Conservation (phyloP, 768 basidiomycete species). For the Tricholoma matsutake region DNA sequence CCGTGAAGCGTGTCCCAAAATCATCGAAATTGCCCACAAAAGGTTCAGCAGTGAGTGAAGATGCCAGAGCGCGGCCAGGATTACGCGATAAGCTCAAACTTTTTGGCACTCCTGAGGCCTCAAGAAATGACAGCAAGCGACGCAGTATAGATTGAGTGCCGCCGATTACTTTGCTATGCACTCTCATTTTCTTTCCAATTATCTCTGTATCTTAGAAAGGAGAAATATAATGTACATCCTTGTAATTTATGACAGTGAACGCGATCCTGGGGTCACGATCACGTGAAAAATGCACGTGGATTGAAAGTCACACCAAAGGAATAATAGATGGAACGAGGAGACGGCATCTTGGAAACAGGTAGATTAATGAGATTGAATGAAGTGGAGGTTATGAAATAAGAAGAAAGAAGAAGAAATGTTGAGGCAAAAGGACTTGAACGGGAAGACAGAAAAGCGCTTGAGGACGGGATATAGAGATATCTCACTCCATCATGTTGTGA, state of each 20-base stretch:
- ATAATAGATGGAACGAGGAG: not conserved
- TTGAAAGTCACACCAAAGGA: slow-evolving; percentile 13
- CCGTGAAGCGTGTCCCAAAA: not conserved
- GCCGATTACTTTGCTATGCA: not conserved
- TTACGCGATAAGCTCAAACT: slow-evolving; percentile 33
- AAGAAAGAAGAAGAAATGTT: not conserved
- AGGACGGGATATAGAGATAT: not conserved
- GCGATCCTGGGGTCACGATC: slow-evolving; percentile 20
- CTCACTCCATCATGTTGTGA: not conserved
- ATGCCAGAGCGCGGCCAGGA: slow-evolving; percentile 20
- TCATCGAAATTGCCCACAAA: not conserved
- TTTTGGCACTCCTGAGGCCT: slow-evolving; percentile 35
- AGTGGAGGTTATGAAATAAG: not conserved
- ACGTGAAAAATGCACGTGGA: slow-evolving; percentile 22
- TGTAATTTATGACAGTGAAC: not conserved
- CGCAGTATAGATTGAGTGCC: slow-evolving; percentile 31
- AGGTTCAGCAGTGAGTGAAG: not conserved
- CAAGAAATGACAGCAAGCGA: slow-evolving; percentile 34
- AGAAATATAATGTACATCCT: not conserved
- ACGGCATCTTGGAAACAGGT: not conserved
- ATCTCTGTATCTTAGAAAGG: not conserved
- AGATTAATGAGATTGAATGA: not conserved
- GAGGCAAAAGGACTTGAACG: not conserved
- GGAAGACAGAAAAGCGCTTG: not conserved
- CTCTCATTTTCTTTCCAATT: not conserved